A percentile compares a stretch with the other conserved stretches of the same genome.
Conservation (phyloP, 306 rosid genomes). For the Astragalus membranaceus region DNA sequence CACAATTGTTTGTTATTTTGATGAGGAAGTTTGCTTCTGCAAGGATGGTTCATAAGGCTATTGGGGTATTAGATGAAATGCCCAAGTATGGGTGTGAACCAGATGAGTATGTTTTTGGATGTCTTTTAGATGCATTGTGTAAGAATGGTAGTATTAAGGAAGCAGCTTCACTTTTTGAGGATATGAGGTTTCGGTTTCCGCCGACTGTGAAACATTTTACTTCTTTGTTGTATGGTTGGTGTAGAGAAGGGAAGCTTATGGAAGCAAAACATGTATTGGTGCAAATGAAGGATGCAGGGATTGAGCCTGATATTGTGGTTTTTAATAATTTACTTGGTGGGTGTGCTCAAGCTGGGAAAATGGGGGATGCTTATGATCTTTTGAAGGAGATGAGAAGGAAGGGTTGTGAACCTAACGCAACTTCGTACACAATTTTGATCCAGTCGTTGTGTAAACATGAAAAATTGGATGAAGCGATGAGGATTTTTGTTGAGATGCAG, state of each 20-base stretch:
- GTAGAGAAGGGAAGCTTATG: constrained; percentile 69
- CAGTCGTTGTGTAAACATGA: constrained; percentile 65
- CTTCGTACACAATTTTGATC: constrained; percentile 62
- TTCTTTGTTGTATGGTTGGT: constrained; percentile 86
- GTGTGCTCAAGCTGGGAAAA: constrained; percentile 62
- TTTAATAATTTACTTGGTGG: constrained; percentile 62
- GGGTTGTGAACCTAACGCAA: constrained; percentile 57
- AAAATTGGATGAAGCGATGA: constrained; percentile 73
- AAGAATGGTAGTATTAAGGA: constrained; percentile 72
- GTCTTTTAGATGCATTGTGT: constrained; percentile 79
- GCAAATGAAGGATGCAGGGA: constrained; percentile 64
- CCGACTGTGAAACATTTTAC: constrained; percentile 66
- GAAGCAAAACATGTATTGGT: constrained; percentile 69
- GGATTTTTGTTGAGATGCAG: constrained; percentile 61
- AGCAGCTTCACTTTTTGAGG: constrained; percentile 72
- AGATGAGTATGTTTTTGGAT: constrained; percentile 74
- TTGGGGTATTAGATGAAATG: constrained; percentile 81
- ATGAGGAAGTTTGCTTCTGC: constrained; percentile 82
- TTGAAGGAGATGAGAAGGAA: constrained; percentile 64
- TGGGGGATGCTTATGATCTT: constrained; percentile 72
- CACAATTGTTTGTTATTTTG: constrained; percentile 59
- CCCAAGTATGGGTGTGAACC: constrained; percentile 77
- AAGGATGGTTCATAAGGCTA: constrained; percentile 76
- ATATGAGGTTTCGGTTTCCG: constrained; percentile 48
- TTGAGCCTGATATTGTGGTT: constrained; percentile 72